Conservation (phyloP, 2,329 filamentous ascomycete genomes). For the Cladosporium halotolerans region DNA sequence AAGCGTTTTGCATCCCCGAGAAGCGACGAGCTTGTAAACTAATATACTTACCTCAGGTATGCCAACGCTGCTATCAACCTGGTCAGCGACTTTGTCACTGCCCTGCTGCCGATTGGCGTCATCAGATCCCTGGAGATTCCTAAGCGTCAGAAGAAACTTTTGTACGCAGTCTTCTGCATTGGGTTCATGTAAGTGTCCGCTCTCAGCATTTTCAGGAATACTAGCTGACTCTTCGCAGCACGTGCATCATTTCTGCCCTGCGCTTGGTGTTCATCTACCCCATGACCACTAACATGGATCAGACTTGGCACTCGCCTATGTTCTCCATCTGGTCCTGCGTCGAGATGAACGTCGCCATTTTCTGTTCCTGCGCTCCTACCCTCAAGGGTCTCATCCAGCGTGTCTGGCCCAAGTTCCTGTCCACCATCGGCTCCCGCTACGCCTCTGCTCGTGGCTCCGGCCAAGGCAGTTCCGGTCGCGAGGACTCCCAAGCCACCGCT, state of each 20-base stretch:
- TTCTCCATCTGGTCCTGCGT: constrained; percentile 10
- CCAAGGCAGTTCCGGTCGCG: constrained; percentile 2
- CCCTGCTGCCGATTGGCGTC: constrained; percentile 28
- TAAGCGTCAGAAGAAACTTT: constrained; percentile 26
- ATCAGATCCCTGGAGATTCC: constrained; percentile 30
- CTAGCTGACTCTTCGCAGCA: constrained; percentile 13
- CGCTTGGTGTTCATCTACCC: constrained; percentile 25
- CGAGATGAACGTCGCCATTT: constrained; percentile 7
- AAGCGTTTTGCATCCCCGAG: not conserved
- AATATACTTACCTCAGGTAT: not conserved
- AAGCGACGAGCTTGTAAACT: not conserved
- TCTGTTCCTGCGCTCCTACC: constrained; percentile 7
- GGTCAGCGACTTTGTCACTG: constrained; percentile 8
- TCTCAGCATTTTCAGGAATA: too few relatives aligned
- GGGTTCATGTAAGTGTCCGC: constrained; percentile 20
- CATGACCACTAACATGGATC: constrained; percentile 2
- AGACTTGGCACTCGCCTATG: constrained; percentile 8
- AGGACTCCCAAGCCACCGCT: not conserved
- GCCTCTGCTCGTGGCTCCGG: constrained; percentile 5
- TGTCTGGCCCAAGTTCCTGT: constrained; percentile 15
- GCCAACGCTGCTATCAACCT: constrained; percentile 11
- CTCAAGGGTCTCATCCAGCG: constrained; percentile 6
- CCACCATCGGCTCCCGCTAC: constrained; percentile 3
- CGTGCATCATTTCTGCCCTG: constrained; percentile 28
- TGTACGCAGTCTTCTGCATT: constrained; percentile 31